These are phyloP conservation scores for Bidens hawaiensis DNA, from an alignment of 140 eudicot species.

Conservation along the genomic window DNA sequence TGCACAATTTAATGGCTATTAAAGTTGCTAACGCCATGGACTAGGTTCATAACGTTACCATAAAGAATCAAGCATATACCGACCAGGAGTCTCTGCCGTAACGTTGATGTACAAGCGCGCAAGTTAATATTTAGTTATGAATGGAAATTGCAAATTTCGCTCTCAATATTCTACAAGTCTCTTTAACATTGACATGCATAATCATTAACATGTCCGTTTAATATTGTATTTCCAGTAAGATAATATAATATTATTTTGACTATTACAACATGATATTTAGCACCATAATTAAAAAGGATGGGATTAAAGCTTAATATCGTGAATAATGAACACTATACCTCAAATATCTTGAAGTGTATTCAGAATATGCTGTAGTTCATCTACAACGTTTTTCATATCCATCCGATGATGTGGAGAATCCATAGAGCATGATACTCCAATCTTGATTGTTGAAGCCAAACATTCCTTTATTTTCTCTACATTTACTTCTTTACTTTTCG, in stretches of 20 bases:
- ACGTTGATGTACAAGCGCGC: too few species aligned
- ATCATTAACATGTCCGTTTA: too few species aligned
- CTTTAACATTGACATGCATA: too few species aligned
- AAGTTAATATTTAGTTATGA: too few species aligned
- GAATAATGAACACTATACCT: neutral
- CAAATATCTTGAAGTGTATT: neutral
- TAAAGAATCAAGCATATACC: too few species aligned
- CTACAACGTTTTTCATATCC: neutral
- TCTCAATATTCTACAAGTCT: too few species aligned
- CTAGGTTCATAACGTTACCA: too few species aligned
- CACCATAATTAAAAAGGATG: too few species aligned
- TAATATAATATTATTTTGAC: neutral
- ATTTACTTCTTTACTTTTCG: neutral
- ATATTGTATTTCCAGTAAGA: neutral
- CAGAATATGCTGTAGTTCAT: neutral
- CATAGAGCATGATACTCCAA: slow-evolving; percentile 11
- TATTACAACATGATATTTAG: neutral
- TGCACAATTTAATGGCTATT: too few species aligned
- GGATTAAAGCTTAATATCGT: neutral
- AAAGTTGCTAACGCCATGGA: too few species aligned
- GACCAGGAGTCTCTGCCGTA: too few species aligned
- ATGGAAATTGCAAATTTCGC: too few species aligned
- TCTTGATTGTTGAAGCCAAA: slow-evolving; percentile 1
- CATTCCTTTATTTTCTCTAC: neutral
- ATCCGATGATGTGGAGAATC: slow-evolving; percentile 9